Evolutionary conservation across 2,329 filamentous ascomycete genomes (phyloP).

Genomic region (Aspergillus fructus): DNA sequence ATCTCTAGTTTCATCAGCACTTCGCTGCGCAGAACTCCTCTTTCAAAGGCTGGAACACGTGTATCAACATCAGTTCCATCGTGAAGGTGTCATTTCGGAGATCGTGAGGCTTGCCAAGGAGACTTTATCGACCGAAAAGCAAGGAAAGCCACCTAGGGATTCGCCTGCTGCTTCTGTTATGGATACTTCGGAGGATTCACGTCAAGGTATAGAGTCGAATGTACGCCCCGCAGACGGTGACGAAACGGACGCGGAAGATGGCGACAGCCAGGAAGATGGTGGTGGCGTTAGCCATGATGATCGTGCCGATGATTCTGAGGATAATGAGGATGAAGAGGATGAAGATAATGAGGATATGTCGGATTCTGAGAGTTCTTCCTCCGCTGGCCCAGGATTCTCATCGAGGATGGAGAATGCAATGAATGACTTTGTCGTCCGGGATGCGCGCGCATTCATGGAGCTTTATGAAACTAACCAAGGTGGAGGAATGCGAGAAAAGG

Average conservation of each 20-base stretch:
- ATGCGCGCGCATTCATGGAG: constrained; percentile 81
- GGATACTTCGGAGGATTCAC: constrained; percentile 20
- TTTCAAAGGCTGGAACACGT: constrained; percentile 80
- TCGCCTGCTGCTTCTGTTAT: constrained; percentile 15
- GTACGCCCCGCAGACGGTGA: constrained; percentile 10
- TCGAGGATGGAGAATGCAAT: constrained; percentile 51
- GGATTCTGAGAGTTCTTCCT: constrained; percentile 66
- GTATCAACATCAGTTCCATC: constrained; percentile 94
- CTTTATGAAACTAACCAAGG: constrained; percentile 76
- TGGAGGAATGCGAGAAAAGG: constrained; percentile 74
- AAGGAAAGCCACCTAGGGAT: constrained; percentile 13
- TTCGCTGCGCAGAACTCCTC: constrained; percentile 87
- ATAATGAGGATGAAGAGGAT: constrained; percentile 50
- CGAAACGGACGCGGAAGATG: constrained; percentile 36
- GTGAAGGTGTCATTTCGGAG: constrained; percentile 91
- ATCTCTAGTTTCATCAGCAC: constrained; percentile 77
- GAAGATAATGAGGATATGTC: constrained; percentile 54
- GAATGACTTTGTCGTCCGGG: constrained; percentile 70
- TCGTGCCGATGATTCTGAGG: constrained; percentile 51
- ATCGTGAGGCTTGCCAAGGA: constrained; percentile 73
- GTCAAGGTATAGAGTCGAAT: constrained; percentile 13
- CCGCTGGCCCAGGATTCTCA: constrained; percentile 41
- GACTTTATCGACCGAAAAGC: constrained; percentile 28
- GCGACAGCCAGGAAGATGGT: constrained; percentile 50
- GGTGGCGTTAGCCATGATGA: constrained; percentile 57